A percentile compares a stretch with the other conserved stretches of the same genome.
These are phyloP conservation scores for Rhizopogon vinicolor DNA, from an alignment of 768 basidiomycete genomes.

Conservation along the genomic window DNA sequence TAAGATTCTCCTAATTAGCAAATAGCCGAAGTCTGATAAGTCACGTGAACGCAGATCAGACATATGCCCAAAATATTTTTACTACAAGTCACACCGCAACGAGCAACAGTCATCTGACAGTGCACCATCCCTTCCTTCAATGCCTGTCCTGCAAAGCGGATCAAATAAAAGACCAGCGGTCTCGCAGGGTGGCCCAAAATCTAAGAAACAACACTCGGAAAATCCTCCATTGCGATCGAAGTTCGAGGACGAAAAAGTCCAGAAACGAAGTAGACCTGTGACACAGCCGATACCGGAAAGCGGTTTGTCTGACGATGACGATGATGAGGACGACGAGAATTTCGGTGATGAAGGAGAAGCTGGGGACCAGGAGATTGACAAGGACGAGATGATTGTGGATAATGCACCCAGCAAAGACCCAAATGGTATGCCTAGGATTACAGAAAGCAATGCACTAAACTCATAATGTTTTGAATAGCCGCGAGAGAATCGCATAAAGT, in stretches of 20 bases:
- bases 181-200: slow-evolving; percentile 41
- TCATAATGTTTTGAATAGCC: slow-evolving; percentile 30
- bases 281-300: slow-evolving; percentile 36
- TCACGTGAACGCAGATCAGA: neutral
- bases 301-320: slow-evolving; percentile 36
- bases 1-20: too few species aligned
- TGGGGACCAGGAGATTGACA: slow-evolving; percentile 22
- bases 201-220: slow-evolving; percentile 51
- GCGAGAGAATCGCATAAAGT: slow-evolving; percentile 66
- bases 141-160: slow-evolving; percentile 38
- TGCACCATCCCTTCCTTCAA: slow-evolving; percentile 10
- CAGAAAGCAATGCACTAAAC: slow-evolving; percentile 4
- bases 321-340: slow-evolving; percentile 30
- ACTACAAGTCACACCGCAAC: neutral
- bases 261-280: slow-evolving; percentile 60
- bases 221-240: slow-evolving; percentile 18
- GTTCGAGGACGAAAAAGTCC: slow-evolving; percentile 29
- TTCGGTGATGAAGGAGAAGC: slow-evolving; percentile 36
- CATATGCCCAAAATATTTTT: neutral
- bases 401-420: slow-evolving; percentile 41
- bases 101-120: neutral
- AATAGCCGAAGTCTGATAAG: neutral
- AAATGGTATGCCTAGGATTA: slow-evolving; percentile 42
- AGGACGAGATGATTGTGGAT: slow-evolving; percentile 29
- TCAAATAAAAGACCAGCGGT: slow-evolving; percentile 48